Conservation (phyloP, 2,329 filamentous ascomycete genomes). For the Alternaria hordeiaustralica region DNA sequence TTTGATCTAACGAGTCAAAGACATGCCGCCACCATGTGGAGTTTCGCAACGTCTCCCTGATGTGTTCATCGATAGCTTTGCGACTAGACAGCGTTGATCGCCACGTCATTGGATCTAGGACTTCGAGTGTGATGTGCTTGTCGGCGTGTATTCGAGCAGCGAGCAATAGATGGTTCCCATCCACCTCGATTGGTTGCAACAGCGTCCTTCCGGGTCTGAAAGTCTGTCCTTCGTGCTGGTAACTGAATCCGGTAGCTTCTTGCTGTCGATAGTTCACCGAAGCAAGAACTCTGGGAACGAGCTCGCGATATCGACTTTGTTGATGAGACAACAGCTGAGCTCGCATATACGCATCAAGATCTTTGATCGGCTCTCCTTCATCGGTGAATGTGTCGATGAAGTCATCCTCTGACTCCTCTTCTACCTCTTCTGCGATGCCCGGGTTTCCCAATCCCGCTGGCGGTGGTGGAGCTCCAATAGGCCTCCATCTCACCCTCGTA, state of each 20-base stretch:
- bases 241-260: conserved; percentile 8
- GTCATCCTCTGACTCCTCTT: not conserved
- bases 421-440: not conserved
- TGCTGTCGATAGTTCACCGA: conserved; percentile 12
- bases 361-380: not conserved
- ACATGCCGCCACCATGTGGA: conserved; percentile 1
- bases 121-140: conserved; percentile 5
- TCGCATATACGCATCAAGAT: not conserved
- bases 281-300: conserved; percentile 12
- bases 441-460: too few species aligned
- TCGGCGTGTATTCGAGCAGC: not conserved
- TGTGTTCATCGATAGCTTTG: not conserved
- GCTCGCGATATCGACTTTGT: not conserved
- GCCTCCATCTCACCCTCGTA: not conserved
- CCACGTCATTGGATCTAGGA: conserved; percentile 16
- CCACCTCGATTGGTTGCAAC: not conserved
- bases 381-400: conserved; percentile 8
- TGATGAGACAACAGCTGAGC: not conserved
- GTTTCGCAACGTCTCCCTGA: not conserved
- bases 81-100: not conserved
- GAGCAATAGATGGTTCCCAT: conserved; percentile 1
- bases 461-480: not conserved
- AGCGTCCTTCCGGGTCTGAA: conserved; percentile 14
- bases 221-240: not conserved
- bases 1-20: not conserved